Percentiles rank a stretch among this genome's conserved stretches.
Evolutionary conservation across 441 rosid genomes (phyloP).

Genomic region (Eutrema salsugineum): DNA sequence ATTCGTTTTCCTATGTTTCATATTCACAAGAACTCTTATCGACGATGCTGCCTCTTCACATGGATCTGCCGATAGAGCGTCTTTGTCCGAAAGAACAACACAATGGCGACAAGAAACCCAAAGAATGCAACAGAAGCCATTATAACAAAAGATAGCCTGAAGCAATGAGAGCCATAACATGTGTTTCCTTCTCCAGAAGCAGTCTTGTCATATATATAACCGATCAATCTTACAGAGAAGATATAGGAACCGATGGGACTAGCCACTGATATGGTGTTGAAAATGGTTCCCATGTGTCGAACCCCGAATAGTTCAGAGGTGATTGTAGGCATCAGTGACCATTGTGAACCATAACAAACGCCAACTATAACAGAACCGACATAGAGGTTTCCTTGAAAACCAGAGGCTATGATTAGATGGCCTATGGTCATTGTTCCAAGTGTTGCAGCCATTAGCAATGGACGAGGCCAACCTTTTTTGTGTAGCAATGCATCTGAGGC

Average conservation of each 20-base stretch:
- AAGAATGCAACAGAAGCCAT: slow-evolving; percentile 58
- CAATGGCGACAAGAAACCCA: slow-evolving; percentile 58
- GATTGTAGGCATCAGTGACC: slow-evolving; percentile 82
- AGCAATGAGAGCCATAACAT: slow-evolving; percentile 65
- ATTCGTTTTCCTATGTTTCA: not conserved
- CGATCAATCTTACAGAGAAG: slow-evolving; percentile 68
- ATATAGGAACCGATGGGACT: slow-evolving; percentile 72
- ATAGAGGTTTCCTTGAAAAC: slow-evolving; percentile 49
- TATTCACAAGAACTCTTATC: slow-evolving; percentile 22
- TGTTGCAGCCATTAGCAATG: slow-evolving; percentile 57
- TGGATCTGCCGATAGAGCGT: slow-evolving; percentile 49
- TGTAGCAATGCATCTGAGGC: slow-evolving; percentile 52
- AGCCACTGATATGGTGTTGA: slow-evolving; percentile 67
- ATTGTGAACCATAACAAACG: slow-evolving; percentile 72
- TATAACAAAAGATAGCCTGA: slow-evolving; percentile 66
- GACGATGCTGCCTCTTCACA: slow-evolving; percentile 37
- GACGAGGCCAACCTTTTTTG: slow-evolving; percentile 50
- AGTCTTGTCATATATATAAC: slow-evolving; percentile 60
- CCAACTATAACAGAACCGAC: slow-evolving; percentile 61
- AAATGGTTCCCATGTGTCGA: slow-evolving; percentile 68
- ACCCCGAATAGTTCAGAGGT: slow-evolving; percentile 66
- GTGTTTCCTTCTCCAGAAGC: slow-evolving; percentile 43
- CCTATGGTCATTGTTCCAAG: slow-evolving; percentile 49
- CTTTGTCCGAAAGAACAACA: slow-evolving; percentile 52
- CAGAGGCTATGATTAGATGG: slow-evolving; percentile 50